Percentiles rank a stretch among this genome's conserved stretches.
phyloP scores from a whole-genome alignment of 2,329 filamentous ascomycete species.

The Pseudocercospora eumusae region DNA sequence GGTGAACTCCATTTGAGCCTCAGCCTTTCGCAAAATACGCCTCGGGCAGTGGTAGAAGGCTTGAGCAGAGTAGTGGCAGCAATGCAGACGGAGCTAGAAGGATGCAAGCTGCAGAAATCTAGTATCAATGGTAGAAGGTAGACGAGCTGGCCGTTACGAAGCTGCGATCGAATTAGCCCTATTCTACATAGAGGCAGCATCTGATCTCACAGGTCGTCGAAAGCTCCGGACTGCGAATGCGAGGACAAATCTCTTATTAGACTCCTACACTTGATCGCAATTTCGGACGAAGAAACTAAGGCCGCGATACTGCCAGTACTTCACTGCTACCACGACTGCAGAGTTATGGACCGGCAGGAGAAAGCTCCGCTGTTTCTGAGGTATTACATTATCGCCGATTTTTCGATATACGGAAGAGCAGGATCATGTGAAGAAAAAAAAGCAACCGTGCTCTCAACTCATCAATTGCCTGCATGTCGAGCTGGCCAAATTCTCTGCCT shows the following conservation, averaged over 20 bases:
- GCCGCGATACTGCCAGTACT: too few relatives aligned
- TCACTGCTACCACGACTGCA: too few relatives aligned
- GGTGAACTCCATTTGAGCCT: constrained; percentile 2
- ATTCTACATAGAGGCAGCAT: neutral
- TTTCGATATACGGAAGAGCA: too few relatives aligned
- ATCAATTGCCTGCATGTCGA: neutral
- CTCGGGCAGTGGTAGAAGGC: neutral
- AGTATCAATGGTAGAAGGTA: neutral
- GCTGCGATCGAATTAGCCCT: neutral
- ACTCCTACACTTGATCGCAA: neutral
- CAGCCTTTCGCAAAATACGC: neutral
- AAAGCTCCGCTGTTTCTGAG: too few relatives aligned
- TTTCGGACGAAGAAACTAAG: neutral
- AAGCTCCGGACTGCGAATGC: neutral
- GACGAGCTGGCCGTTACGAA: neutral
- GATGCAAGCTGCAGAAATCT: neutral
- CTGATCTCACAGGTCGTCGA: neutral
- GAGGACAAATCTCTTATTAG: neutral
- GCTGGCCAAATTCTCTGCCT: neutral
- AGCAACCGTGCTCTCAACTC: too few relatives aligned
- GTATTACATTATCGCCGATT: neutral
- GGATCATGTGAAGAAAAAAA: too few relatives aligned
- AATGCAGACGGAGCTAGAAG: neutral
- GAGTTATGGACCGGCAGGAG: too few relatives aligned
- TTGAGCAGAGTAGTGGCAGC: neutral